These are phyloP conservation scores for Gentiana dahurica DNA, from an alignment of 257 asterid species.

Conservation along the genomic window DNA sequence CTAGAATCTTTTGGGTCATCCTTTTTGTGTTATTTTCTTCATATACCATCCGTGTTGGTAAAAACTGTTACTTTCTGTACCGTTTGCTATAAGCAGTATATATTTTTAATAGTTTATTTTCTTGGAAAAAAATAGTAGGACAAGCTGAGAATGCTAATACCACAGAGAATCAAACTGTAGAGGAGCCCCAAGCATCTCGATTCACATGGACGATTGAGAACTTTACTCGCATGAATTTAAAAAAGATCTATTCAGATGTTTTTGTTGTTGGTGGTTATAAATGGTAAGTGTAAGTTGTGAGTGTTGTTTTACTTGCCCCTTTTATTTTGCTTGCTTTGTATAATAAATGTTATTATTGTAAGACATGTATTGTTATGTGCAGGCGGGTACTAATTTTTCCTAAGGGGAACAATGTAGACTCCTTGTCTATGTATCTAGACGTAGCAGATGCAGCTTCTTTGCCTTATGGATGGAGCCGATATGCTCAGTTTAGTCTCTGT, in stretches of 20 bases:
- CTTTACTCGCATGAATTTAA: conserved; percentile 54
- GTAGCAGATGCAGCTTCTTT: conserved; percentile 76
- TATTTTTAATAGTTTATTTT: conserved; percentile 6
- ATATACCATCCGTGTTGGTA: not conserved
- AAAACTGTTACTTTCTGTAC: not conserved
- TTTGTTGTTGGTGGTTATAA: conserved; percentile 73
- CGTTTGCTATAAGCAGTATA: too few relatives aligned
- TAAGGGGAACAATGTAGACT: conserved; percentile 84
- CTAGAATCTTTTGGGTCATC: not conserved
- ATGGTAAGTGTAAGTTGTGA: conserved; percentile 40
- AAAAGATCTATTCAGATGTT: conserved; percentile 82
- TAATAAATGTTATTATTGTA: conserved; percentile 5
- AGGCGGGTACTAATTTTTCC: conserved; percentile 98
- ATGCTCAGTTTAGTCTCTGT: conserved; percentile 88
- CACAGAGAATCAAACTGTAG: conserved; percentile 66
- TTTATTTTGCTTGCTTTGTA: not conserved
- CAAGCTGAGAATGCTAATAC: conserved; percentile 57
- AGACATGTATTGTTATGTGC: conserved; percentile 23
- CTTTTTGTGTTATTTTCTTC: conserved; percentile 1
- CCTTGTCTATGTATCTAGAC: conserved; percentile 79
- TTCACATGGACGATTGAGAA: conserved; percentile 78
- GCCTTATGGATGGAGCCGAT: conserved; percentile 90
- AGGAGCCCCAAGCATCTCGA: conserved; percentile 83
- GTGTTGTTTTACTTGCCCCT: not conserved
- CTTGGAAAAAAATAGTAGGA: conserved; percentile 20